A percentile compares a stretch with the other conserved stretches of the same genome.
Conservation (phyloP, 148 eudicot genomes). For the Drosera capensis region DNA sequence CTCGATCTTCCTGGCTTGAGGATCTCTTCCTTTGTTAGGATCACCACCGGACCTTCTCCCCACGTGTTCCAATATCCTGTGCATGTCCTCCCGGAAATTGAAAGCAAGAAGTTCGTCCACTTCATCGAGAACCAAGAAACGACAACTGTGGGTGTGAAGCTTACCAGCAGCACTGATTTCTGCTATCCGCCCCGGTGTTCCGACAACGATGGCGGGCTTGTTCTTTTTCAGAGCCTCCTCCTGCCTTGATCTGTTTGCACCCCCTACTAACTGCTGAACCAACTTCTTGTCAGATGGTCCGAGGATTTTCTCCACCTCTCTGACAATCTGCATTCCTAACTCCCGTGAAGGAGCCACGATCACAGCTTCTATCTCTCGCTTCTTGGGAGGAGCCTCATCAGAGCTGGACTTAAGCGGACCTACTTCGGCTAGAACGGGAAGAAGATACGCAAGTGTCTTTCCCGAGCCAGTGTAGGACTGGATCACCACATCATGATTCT, state of each 20-base stretch:
- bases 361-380: conserved; percentile 60
- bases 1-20: conserved; percentile 12
- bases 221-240: conserved; percentile 91
- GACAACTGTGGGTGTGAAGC: conserved; percentile 75
- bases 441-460: conserved; percentile 83
- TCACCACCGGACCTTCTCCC: conserved; percentile 56
- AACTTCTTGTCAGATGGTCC: conserved; percentile 58
- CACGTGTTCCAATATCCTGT: conserved; percentile 79
- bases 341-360: conserved; percentile 94
- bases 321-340: conserved; percentile 90
- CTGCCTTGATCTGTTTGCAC: conserved; percentile 72
- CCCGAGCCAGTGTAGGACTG: conserved; percentile 98
- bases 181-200: conserved; percentile 88
- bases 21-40: conserved; percentile 6
- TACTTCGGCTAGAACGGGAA: conserved; percentile 76
- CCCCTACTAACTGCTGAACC: conserved; percentile 96
- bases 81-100: conserved; percentile 88
- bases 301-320: conserved; percentile 73
- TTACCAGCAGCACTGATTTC: conserved; percentile 84
- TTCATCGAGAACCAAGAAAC: conserved; percentile 70
- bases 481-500: conserved; percentile 65
- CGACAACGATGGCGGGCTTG: conserved; percentile 80
- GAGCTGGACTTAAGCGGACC: conserved; percentile 38
- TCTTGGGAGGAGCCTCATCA: conserved; percentile 20
- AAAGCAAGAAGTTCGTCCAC: conserved; percentile 77